A percentile compares a stretch with the other conserved stretches of the same genome.
Evolutionary conservation across 805 yeast species (phyloP).

Genomic region (Zygosaccharomyces gambellarensis): DNA sequence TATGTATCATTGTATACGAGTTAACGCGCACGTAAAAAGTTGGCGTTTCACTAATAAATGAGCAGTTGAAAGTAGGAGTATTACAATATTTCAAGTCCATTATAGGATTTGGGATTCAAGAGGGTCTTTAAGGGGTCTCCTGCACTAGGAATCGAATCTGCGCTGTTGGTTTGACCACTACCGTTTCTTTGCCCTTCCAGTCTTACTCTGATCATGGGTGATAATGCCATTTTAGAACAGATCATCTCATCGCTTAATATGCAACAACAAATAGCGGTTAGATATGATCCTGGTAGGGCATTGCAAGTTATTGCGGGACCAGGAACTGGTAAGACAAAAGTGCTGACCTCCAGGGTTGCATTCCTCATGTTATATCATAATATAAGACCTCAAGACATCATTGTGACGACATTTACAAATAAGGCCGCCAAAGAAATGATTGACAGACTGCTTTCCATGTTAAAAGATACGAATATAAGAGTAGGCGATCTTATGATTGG

Average conservation of each 20-base stretch:
- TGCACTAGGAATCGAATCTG: not conserved
- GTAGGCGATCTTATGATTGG: slow-evolving; percentile 59
- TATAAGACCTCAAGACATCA: slow-evolving; percentile 55
- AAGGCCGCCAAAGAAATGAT: slow-evolving; percentile 87
- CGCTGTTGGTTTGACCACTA: not conserved
- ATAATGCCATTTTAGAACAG: slow-evolving; percentile 8
- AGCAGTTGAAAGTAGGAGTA: not conserved
- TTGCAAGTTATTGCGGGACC: slow-evolving; percentile 61
- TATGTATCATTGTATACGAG: no score
- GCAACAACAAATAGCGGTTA: slow-evolving; percentile 44
- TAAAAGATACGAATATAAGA: slow-evolving; percentile 34
- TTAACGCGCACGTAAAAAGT: not conserved
- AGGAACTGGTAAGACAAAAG: slow-evolving; percentile 77
- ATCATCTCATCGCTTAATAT: slow-evolving; percentile 32
- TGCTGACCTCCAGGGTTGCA: slow-evolving; percentile 74
- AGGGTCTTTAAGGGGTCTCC: not conserved
- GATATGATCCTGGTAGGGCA: slow-evolving; percentile 38
- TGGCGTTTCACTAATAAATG: not conserved
- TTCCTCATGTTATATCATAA: slow-evolving; percentile 49
- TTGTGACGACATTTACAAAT: slow-evolving; percentile 90
- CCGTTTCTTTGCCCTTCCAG: not conserved
- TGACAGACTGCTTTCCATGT: slow-evolving; percentile 47
- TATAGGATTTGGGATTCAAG: not conserved
- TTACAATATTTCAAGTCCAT: no score
- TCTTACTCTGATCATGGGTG: slow-evolving; percentile 5